phyloP scores from a whole-genome alignment of 2,329 filamentous ascomycete genomes.

The Ophiocordyceps polyrhachis-furcata region DNA sequence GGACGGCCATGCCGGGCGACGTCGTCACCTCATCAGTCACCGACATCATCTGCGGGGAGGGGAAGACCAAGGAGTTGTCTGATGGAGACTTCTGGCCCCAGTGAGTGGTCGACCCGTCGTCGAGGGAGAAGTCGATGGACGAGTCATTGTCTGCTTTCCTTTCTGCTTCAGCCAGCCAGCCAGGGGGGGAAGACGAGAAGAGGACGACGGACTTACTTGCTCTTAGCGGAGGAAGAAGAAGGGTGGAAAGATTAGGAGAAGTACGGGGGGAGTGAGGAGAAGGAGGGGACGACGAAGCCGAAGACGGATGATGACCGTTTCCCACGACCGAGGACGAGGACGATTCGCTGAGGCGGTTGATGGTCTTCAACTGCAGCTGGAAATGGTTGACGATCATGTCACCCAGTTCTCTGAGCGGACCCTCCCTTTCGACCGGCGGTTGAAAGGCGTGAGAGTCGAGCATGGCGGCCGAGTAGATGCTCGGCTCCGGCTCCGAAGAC shows the following conservation, averaged over 20 bases:
- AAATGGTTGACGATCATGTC: conserved; percentile 10
- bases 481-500: no score
- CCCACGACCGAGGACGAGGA: conserved; percentile 4
- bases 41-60: neutral
- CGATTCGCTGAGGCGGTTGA: conserved; percentile 7
- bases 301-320: neutral
- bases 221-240: neutral
- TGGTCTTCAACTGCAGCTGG: conserved; percentile 8
- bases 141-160: neutral
- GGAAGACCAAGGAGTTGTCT: neutral
- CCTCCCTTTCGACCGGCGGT: conserved; percentile 1
- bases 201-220: neutral
- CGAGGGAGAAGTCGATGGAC: neutral
- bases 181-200: no score
- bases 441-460: no score
- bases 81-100: neutral
- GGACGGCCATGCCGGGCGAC: neutral
- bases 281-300: neutral
- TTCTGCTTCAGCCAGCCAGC: no score
- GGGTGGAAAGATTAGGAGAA: neutral
- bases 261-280: neutral
- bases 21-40: neutral
- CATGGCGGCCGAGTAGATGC: no score
- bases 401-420: conserved; percentile 1
- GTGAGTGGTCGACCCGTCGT: neutral